Conservation (phyloP, 345 rosid genomes). For the Corymbia maculata region DNA sequence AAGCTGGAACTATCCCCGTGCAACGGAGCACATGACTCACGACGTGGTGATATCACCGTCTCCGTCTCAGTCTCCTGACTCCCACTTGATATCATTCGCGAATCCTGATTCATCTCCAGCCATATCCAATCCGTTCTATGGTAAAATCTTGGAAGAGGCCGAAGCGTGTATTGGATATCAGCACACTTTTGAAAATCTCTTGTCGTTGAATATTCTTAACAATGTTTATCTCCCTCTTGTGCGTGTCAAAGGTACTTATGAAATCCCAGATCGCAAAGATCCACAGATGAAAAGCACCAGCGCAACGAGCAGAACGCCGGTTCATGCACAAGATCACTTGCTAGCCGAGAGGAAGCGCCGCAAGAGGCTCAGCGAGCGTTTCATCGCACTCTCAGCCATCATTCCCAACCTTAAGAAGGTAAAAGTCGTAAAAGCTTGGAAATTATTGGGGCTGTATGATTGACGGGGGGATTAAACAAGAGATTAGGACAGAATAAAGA, state of each 20-base stretch:
- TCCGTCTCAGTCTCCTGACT: slow-evolving; percentile 18
- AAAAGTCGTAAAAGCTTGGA: neutral
- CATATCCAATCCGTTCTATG: neutral
- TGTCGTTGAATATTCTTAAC: neutral
- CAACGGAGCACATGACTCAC: neutral
- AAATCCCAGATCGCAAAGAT: neutral
- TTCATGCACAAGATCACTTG: slow-evolving; percentile 60
- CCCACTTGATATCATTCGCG: slow-evolving; percentile 34
- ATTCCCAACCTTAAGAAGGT: slow-evolving; percentile 83
- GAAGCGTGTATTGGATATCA: no score
- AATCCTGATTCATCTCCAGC: slow-evolving; percentile 11
- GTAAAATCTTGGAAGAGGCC: neutral
- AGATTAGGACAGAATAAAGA: neutral
- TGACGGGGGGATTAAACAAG: neutral
- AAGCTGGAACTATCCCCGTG: neutral
- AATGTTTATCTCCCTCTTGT: neutral
- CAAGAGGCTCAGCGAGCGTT: slow-evolving; percentile 53
- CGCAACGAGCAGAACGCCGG: slow-evolving; percentile 14
- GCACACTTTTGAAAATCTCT: neutral
- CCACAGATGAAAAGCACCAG: neutral
- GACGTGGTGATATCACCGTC: neutral
- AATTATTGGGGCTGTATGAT: neutral
- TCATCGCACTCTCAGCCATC: slow-evolving; percentile 58
- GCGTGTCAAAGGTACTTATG: neutral
- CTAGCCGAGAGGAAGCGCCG: slow-evolving; percentile 78